Evolutionary conservation across 2,329 filamentous ascomycete species (phyloP), one percentile per base, ranked within the genome.

Genomic region (Malbranchea zuffiana): DNA sequence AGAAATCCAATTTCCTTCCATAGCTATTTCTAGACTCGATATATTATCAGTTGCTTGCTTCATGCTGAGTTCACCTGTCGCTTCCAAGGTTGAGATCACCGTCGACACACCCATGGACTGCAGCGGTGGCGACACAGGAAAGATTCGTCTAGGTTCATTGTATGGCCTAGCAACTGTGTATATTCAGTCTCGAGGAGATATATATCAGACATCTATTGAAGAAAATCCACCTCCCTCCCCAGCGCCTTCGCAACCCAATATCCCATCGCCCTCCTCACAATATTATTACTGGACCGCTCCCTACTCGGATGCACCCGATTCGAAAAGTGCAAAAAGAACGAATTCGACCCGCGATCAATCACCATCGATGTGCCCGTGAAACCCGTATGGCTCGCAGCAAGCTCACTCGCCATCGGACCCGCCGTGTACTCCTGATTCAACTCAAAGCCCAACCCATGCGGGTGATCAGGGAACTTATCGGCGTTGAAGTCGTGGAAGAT

Each of bases 401-500:
- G 33, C 30, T 47, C 26, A 32, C 46, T 50, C 2, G 44, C 43
- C 49, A 53, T 50, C 6, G 53, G 50, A 2, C 56, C 56, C 2
- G 50, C 47, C 11, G 55, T 56, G 35, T 55, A 55, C 23, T 45
- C 47, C 40, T 59, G 55, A 27, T 59, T 45, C 11, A 59, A 45
- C 36, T 54, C 55, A 17, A 59, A 57, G 1, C 56, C 56, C 12
- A 48, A 37, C 3, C 55, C 50, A 39, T 55, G 50, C n/a, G 44
- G 46, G 34, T 52, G 37, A 1, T 47, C 47, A 5, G 45, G 46
- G 31, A 58, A 57, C 1, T 40, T 40, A 0, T 40, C 46, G 12
- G 3, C 34, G 31, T 57, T 56, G 39, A 56, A 56, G 26, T 58
- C 51, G 3, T 45, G 51, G 40, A 60, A 59, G 28, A 60, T 49